A percentile compares a stretch with the other conserved stretches of the same genome.
phyloP scores from a whole-genome alignment of 768 basidiomycete genomes.

The Amanita exitialis region DNA sequence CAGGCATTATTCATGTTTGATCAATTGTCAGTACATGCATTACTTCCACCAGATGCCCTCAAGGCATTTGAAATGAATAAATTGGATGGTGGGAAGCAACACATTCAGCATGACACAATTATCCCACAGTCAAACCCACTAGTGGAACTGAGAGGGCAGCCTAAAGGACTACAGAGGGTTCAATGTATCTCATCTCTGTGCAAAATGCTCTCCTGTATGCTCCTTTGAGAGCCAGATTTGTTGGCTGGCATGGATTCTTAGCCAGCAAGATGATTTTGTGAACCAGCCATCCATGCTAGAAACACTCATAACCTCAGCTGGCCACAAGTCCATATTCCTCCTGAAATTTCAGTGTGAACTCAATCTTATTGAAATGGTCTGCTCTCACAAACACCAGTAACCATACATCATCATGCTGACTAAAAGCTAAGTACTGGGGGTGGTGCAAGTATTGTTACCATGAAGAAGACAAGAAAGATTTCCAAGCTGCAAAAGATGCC shows the following conservation, averaged over 20 bases:
- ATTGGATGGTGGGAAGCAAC: too few relatives aligned
- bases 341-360: constrained; percentile 38
- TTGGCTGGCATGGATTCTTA: constrained; percentile 26
- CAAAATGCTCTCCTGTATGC: too few relatives aligned
- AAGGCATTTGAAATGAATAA: too few relatives aligned
- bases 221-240: constrained; percentile 6
- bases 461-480: constrained; percentile 19
- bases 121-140: too few relatives aligned
- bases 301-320: constrained; percentile 16
- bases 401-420: not conserved
- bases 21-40: too few relatives aligned
- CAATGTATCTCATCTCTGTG: too few relatives aligned
- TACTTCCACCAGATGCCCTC: too few relatives aligned
- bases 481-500: constrained; percentile 20
- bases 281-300: constrained; percentile 25
- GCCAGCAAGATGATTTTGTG: constrained; percentile 28
- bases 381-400: constrained; percentile 6
- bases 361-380: constrained; percentile 36
- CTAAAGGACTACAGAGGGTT: too few relatives aligned
- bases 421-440: constrained; percentile 21
- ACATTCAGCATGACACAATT: too few relatives aligned
- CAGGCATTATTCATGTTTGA: too few relatives aligned
- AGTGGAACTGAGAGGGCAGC: too few relatives aligned
- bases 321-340: constrained; percentile 28
- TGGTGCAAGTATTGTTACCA: constrained; percentile 25